Evolutionary conservation across 2,329 filamentous ascomycete genomes (phyloP).

Genomic region (Sclerotinia subarctica): DNA sequence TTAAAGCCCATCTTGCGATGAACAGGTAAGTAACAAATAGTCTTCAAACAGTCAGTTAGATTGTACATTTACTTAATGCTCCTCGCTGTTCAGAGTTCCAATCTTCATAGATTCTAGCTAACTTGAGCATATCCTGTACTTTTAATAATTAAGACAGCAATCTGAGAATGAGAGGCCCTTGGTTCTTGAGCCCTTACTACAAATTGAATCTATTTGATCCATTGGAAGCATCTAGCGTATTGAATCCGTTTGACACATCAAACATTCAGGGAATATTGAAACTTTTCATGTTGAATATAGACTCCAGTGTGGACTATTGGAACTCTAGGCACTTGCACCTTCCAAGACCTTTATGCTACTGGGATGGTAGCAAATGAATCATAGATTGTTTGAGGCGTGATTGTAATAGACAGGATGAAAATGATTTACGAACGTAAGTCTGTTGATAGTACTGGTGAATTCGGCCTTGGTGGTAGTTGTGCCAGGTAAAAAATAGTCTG

Average conservation of each 20-base stretch:
- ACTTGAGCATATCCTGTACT: not conserved
- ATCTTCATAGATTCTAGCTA: not conserved
- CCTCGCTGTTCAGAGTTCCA: not conserved
- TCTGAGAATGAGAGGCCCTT: not conserved
- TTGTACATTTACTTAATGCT: not conserved
- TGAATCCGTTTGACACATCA: not conserved
- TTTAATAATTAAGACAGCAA: not conserved
- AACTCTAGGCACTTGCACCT: not conserved
- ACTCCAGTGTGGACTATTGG: not conserved
- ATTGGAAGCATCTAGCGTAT: not conserved
- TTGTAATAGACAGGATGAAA: not conserved
- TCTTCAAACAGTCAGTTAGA: conserved; percentile 38
- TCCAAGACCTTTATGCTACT: not conserved
- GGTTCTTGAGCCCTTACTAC: not conserved
- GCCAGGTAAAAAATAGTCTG: conserved; percentile 38
- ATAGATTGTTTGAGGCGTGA: not conserved
- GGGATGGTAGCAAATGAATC: not conserved
- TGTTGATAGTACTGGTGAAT: conserved; percentile 46
- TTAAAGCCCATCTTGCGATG: conserved; percentile 60
- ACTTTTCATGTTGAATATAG: not conserved
- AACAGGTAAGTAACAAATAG: conserved; percentile 71
- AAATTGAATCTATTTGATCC: not conserved
- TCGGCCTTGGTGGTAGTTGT: conserved; percentile 39
- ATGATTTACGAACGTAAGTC: conserved; percentile 42
- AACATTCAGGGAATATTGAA: not conserved